Evolutionary conservation across 805 yeast species (phyloP).

Genomic region (Starmerella geochares): DNA sequence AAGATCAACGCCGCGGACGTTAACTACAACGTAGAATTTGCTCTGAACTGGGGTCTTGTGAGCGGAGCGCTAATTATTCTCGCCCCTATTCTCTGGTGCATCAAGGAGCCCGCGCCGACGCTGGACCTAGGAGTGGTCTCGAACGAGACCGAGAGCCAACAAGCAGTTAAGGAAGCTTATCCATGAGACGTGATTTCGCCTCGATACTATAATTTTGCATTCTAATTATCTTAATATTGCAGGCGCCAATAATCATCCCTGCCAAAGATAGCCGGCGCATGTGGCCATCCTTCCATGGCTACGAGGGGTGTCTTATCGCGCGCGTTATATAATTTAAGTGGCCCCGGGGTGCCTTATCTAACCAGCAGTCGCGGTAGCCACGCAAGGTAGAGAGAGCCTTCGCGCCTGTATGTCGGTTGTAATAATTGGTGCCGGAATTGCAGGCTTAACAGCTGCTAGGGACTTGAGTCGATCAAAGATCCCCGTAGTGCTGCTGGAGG

Average conservation of each 20-base stretch:
- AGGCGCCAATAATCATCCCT: too few species aligned
- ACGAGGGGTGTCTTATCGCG: too few species aligned
- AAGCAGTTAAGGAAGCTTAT: too few species aligned
- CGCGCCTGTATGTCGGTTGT: constrained; percentile 40
- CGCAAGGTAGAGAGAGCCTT: neutral
- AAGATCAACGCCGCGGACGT: constrained; percentile 39
- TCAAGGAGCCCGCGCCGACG: constrained; percentile 14
- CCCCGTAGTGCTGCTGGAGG: constrained; percentile 52
- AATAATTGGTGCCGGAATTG: constrained; percentile 67
- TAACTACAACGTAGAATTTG: constrained; percentile 38
- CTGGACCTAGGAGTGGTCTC: neutral
- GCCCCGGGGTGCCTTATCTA: too few species aligned
- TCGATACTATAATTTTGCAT: too few species aligned
- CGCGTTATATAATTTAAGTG: neutral
- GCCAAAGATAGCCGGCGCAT: too few species aligned
- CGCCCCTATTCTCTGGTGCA: constrained; percentile 17
- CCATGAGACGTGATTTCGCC: too few species aligned
- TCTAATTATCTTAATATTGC: too few species aligned
- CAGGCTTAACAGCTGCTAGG: constrained; percentile 65
- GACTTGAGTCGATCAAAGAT: constrained; percentile 38
- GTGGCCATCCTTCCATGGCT: too few species aligned
- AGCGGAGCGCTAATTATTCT: constrained; percentile 39
- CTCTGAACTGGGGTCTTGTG: constrained; percentile 45
- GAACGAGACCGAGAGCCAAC: too few species aligned
- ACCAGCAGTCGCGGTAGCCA: too few species aligned